Evolutionary conservation across 2,329 filamentous ascomycete genomes (phyloP), one percentile per base, ranked within the genome.

Genomic region (Neospermospora avenae): DNA sequence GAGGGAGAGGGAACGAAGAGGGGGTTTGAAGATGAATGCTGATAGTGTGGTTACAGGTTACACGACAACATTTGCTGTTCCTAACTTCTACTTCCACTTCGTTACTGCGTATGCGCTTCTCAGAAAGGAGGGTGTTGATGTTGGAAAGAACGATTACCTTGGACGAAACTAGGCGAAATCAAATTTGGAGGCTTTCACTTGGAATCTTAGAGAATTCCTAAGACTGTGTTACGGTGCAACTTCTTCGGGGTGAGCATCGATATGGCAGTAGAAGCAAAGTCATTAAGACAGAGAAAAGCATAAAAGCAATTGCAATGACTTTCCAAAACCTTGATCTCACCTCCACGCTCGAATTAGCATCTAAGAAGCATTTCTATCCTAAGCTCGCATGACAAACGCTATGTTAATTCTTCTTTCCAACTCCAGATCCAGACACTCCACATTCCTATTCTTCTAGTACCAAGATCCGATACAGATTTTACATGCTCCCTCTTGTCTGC

Each of bases 11-110:
- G 11, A n/a, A 13, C 4, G 13, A 8, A 41, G 22, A 14, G 31
- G 31, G 18, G 18, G 10, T 5, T n/a, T 20, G 14, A 35, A 22
- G 13, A 6, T 7, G 20, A 24, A 11, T n/a, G 55, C 52, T 31
- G 39, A 45, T 52, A 11, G 3, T 18, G 13, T 1, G 28, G 11
- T 31, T 31, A 16, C 16, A 72, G 75, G 46, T 2, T 88, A 83
- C 68, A 68, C 82, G 22, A 68, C 73, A 42, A 73, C 73, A 3
- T 84, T 79, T 70, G 77, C 74, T 3, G 58, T 85, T 45, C 84
- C 86, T 22, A 87, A 88, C 68, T 73, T 87, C 66, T 87, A 78
- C 75, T 90, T 89, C 73, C 87, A 89, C 69, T 65, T 83, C 14
- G 78, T 73, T 3, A 85, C 78, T 13, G 77, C 82, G 10, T 89